phyloP scores from a whole-genome alignment of 179 eudicot species.

The Amaranthus tricolor region DNA sequence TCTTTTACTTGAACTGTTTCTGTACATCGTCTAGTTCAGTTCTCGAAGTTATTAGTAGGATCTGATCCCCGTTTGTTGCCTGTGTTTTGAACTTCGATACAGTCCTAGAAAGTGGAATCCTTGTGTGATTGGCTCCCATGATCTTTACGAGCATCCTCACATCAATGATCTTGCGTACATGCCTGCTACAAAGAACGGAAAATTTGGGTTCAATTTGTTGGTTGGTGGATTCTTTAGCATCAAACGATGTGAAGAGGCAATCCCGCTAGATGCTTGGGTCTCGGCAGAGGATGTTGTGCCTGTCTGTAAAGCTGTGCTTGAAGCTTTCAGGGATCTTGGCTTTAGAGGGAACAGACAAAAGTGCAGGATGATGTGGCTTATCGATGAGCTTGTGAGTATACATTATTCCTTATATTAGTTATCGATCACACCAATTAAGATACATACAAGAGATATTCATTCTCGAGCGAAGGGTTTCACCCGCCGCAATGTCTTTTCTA shows the following conservation, averaged over 20 bases:
- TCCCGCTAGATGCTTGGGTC: slow-evolving; percentile 97
- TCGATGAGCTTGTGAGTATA: slow-evolving; percentile 86
- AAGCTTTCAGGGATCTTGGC: slow-evolving; percentile 91
- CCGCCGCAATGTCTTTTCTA: too few species aligned
- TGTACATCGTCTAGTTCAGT: too few species aligned
- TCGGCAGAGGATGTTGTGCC: slow-evolving; percentile 74
- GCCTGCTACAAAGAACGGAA: slow-evolving; percentile 85
- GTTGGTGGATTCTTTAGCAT: slow-evolving; percentile 97
- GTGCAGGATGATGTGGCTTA: slow-evolving; percentile 97
- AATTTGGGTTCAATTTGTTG: slow-evolving; percentile 76
- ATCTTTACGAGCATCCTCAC: slow-evolving; percentile 95
- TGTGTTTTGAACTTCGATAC: slow-evolving; percentile 10
- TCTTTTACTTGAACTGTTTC: background rate
- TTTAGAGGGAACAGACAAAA: slow-evolving; percentile 87
- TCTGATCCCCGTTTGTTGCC: background rate
- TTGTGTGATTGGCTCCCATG: slow-evolving; percentile 92
- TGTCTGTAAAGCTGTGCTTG: slow-evolving; percentile 72
- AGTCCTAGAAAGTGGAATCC: slow-evolving; percentile 99
- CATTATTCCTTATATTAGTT: background rate
- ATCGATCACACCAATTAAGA: background rate
- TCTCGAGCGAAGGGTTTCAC: too few species aligned
- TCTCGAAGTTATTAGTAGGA: background rate
- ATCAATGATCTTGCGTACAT: slow-evolving; percentile 95
- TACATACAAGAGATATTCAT: background rate
- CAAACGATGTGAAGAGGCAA: slow-evolving; percentile 87